Percentiles rank a stretch among this genome's conserved stretches.
These are phyloP conservation scores for Phytophthora capsici DNA, from an alignment of 352 stramenopile species.

Conservation along the genomic window DNA sequence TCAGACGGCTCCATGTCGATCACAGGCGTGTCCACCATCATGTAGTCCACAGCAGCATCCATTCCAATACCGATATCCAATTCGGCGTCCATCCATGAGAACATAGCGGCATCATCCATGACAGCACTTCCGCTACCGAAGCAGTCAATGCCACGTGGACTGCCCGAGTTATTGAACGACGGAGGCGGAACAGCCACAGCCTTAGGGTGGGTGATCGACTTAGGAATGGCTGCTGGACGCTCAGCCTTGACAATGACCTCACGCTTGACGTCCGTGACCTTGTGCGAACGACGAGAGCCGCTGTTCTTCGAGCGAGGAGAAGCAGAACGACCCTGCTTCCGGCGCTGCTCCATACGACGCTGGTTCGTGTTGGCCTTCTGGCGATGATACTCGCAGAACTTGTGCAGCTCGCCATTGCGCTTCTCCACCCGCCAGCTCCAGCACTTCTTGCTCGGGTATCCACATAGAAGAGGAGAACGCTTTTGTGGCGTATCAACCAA, in stretches of 20 bases:
- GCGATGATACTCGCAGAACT: slow-evolving; percentile 88
- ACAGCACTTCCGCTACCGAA: slow-evolving; percentile 37
- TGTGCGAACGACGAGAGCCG: slow-evolving; percentile 30
- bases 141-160: slow-evolving; percentile 61
- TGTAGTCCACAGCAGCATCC: slow-evolving; percentile 77
- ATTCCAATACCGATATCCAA: slow-evolving; percentile 72
- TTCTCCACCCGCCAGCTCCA: slow-evolving; percentile 82
- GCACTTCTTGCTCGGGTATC: slow-evolving; percentile 88
- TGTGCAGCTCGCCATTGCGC: slow-evolving; percentile 85
- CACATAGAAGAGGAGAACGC: slow-evolving; percentile 63
- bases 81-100: slow-evolving; percentile 81
- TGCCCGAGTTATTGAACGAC: slow-evolving; percentile 42
- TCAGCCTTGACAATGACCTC: slow-evolving; percentile 40
- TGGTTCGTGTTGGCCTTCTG: slow-evolving; percentile 88
- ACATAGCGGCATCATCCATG: slow-evolving; percentile 38
- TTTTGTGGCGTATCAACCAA: slow-evolving; percentile 37
- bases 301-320: slow-evolving; percentile 32
- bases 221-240: slow-evolving; percentile 13
- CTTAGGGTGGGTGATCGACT: slow-evolving; percentile 29
- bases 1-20: slow-evolving; percentile 82
- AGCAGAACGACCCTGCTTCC: slow-evolving; percentile 59
- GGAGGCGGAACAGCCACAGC: slow-evolving; percentile 15
- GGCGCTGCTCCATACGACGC: slow-evolving; percentile 82
- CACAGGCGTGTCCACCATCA: slow-evolving; percentile 72
- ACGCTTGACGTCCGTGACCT: slow-evolving; percentile 27